Percentiles rank a stretch among this genome's conserved stretches.
Conservation (phyloP, 345 rosid species). For the Eucalyptus fibrosa region DNA sequence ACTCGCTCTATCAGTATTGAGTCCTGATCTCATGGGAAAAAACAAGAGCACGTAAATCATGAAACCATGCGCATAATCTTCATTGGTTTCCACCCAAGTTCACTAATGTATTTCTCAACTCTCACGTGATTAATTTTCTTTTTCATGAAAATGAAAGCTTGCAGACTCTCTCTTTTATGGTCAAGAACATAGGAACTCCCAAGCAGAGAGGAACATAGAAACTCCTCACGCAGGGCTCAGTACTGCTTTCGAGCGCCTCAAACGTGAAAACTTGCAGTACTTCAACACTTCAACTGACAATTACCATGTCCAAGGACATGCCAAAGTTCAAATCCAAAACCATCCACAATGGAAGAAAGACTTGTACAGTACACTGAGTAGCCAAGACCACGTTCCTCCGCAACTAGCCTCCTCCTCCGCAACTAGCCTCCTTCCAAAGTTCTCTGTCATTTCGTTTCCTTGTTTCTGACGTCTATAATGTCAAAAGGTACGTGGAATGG, state of each 20-base stretch:
- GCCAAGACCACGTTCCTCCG: neutral
- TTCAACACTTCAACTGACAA: neutral
- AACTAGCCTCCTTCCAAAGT: neutral
- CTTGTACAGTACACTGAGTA: neutral
- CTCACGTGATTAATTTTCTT: neutral
- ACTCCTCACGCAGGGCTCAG: neutral
- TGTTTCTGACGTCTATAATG: neutral
- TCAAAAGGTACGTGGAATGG: neutral
- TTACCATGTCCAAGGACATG: neutral
- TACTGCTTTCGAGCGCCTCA: neutral
- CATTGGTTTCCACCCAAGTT: neutral
- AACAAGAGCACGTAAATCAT: neutral
- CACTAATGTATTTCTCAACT: neutral
- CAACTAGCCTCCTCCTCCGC: neutral
- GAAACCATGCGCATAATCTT: neutral
- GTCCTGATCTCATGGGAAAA: neutral
- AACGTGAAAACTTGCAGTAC: neutral
- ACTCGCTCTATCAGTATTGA: neutral
- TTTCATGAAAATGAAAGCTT: neutral
- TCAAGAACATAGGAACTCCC: neutral
- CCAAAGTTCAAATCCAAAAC: neutral
- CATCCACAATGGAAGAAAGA: neutral
- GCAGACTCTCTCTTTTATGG: neutral
- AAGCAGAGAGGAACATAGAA: neutral
- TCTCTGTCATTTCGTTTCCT: neutral